Conservation (phyloP, 2,329 filamentous ascomycete genomes). For the Podosphaera aphanis region DNA sequence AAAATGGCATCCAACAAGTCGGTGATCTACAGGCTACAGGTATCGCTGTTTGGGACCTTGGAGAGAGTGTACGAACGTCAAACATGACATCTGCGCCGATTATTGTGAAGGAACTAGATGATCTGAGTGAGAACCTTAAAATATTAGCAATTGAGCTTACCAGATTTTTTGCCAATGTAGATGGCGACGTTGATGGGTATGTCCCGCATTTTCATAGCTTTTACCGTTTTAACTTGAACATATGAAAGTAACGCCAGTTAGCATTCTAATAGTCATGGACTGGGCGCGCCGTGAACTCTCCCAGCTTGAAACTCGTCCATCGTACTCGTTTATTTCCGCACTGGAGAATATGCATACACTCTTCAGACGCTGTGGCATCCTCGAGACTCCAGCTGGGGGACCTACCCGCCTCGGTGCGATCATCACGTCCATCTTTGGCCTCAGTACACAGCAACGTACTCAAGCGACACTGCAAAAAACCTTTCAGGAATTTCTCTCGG, state of each 20-base stretch:
- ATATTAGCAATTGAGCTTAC: slow-evolving; percentile 66
- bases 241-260: neutral
- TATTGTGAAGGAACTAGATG: slow-evolving; percentile 69
- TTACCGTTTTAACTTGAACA: neutral
- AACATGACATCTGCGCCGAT: slow-evolving; percentile 78
- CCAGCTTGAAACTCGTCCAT: slow-evolving; percentile 37
- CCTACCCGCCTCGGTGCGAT: slow-evolving; percentile 48
- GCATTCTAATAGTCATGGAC: slow-evolving; percentile 80
- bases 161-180: slow-evolving; percentile 78
- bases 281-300: slow-evolving; percentile 75
- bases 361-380: slow-evolving; percentile 38
- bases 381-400: slow-evolving; percentile 28
- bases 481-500: slow-evolving; percentile 66
- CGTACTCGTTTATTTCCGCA: slow-evolving; percentile 40
- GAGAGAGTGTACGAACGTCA: slow-evolving; percentile 67
- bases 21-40: slow-evolving; percentile 75
- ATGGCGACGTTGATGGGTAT: slow-evolving; percentile 71
- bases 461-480: slow-evolving; percentile 62
- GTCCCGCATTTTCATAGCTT: slow-evolving; percentile 9
- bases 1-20: slow-evolving; percentile 68
- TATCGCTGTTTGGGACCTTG: slow-evolving; percentile 82
- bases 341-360: slow-evolving; percentile 69
- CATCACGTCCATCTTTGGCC: slow-evolving; percentile 52
- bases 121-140: slow-evolving; percentile 66
- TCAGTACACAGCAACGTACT: slow-evolving; percentile 59